Percentiles rank a stretch among this genome's conserved stretches.
Evolutionary conservation across 257 asterid species (phyloP).

Genomic region (Petunia secreta): DNA sequence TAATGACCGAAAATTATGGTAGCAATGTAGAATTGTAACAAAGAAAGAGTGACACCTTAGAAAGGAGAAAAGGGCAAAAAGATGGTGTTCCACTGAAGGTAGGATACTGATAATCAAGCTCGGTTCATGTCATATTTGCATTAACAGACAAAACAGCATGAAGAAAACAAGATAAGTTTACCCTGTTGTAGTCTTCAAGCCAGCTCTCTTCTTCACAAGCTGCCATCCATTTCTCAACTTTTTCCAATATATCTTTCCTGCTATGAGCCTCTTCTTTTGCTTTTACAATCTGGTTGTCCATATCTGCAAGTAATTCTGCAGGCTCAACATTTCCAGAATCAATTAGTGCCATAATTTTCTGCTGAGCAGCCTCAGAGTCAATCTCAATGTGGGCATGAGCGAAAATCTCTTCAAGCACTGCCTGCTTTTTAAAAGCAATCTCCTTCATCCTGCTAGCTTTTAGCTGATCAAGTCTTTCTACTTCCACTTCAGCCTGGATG

Average conservation of each 20-base stretch:
- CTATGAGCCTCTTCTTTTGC: constrained; percentile 92
- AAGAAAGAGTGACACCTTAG: background rate
- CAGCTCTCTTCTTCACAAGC: constrained; percentile 98
- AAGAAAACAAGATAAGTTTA: constrained; percentile 30
- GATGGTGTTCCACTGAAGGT: constrained; percentile 5
- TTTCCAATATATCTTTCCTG: constrained; percentile 93
- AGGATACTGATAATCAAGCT: background rate
- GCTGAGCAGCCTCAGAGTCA: constrained; percentile 80
- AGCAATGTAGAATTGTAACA: background rate
- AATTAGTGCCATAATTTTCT: constrained; percentile 68
- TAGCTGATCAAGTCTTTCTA: constrained; percentile 87
- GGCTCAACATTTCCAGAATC: constrained; percentile 89
- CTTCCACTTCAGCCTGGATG: constrained; percentile 87
- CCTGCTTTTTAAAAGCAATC: constrained; percentile 89
- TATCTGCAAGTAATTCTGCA: constrained; percentile 75
- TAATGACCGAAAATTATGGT: background rate
- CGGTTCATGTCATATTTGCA: background rate
- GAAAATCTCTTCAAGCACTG: constrained; percentile 84
- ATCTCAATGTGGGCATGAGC: constrained; percentile 83
- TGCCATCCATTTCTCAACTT: constrained; percentile 97
- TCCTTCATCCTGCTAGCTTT: constrained; percentile 98
- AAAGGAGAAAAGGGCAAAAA: background rate
- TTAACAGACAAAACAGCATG: background rate
- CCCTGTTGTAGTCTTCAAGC: constrained; percentile 98
- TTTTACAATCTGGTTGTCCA: constrained; percentile 81